Evolutionary conservation across 2,329 filamentous ascomycete genomes (phyloP), one percentile per base, ranked within the genome.

Genomic region (Sporothrix curviconia): DNA sequence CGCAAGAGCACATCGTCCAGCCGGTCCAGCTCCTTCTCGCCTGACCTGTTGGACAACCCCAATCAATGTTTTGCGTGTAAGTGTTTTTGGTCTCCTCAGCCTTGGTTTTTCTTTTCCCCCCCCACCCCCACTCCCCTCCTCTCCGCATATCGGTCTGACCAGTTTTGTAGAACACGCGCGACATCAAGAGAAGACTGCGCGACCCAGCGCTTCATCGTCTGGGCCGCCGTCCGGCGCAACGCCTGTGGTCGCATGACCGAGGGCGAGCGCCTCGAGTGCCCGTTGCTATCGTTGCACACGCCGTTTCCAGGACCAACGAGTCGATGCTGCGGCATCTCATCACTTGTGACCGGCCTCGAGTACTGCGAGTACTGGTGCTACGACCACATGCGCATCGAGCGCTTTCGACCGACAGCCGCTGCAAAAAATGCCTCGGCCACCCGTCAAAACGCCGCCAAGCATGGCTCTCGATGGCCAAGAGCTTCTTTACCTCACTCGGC

Each of bases 351-450:
- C 71, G 78, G n/a, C 64, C 73, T 82, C 32, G 66, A 71, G 25
- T 72, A 72, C 3, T 77, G 78, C 58, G 76, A 82, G 69, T 82
- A 82, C 62, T 76, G 78, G 71, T 83, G 79, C 65, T 81, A 78
- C 64, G 75, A 81, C 37, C 80, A 80, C 64, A 75, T 71, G 65
- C 74, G 73, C 63, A 70, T 76, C 57, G 79, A 82, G 65, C 71
- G 72, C 37, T 80, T 81, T 66, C 75, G n/a, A n/a, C 76, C 67
- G 78, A 82, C 61, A 69, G 72, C 62, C 74, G 76, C 64, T 80
- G 78, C 69, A 76, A 74, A 56, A 72, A 73, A 39, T 81, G 77
- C 62, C 65, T 76, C 17, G 74, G 73, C n/a, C 77, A 78, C 37
- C 74, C 75, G 3, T 80, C 76, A 7, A 78, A 76, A 68, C 72